Base-by-base conservation (phyloP, 2,329 filamentous ascomycete genomes). In the Colletotrichum echinochloae region DNA sequence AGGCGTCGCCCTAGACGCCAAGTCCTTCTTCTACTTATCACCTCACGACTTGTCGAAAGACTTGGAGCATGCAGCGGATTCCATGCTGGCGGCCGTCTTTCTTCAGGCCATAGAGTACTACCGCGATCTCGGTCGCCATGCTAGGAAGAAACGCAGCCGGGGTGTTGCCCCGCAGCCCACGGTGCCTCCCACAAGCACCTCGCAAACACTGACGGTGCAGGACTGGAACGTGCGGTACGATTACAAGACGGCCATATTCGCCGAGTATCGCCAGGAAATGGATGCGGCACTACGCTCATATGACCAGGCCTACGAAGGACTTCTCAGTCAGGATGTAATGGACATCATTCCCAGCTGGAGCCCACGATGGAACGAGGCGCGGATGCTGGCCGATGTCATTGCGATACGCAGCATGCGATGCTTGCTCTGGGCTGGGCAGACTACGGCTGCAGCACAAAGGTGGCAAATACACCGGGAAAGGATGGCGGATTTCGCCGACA, bases 211-310 rank as follows among this genome's bases (percentile, higher is more conserved):
- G n/a, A 93, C 94, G 1, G 84, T 91, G 12, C 90, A 94, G 51
- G 95, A 94, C 4, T 99, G 95, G 96, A 94, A 94, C 76, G 91
- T 97, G 63, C 91, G 95, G 20, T 98, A 98, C 80, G 95, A 99
- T 77, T 94, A 97, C 83, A 99, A 99, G 79, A 87, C 95, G 23
- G 95, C 92, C 8, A 86, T 97, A 0, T 93, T 98, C 77, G 94
- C 95, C 35, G 95, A 98, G 77, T 98, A 97, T 74, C 89, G 96
- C 11, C 93, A 97, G 77, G 96, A 98, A 79, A 93, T 95, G 87
- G 95, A 98, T 77, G 90, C 90, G 28, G 94, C 96, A 0, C 86
- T 94, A 76, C 89, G 94, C 52, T 94, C 94, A 63, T 98, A 95
- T 75, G 94, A 96, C 77, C 91, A 91, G 78, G 94, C 94, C 5